A percentile compares a stretch with the other conserved stretches of the same genome.
Conservation (phyloP, 164 flowering plant species). For the Nymphaea thermarum region DNA sequence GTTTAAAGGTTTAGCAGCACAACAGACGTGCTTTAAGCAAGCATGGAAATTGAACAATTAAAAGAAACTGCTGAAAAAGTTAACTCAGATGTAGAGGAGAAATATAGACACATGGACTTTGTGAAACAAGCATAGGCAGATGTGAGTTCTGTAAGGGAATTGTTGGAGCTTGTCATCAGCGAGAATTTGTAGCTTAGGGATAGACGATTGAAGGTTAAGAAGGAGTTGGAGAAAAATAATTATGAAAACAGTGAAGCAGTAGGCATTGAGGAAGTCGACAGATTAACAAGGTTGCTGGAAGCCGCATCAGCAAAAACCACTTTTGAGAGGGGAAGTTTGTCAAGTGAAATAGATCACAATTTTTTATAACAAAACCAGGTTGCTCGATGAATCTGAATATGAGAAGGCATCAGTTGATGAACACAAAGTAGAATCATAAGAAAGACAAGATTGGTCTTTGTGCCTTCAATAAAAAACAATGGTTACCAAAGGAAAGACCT, state of each 20-base stretch:
- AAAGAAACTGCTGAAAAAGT: slow-evolving; percentile 44
- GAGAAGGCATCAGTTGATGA: neutral
- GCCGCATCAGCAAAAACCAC: slow-evolving; percentile 8
- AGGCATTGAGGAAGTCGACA: slow-evolving; percentile 41
- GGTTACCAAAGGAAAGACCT: too few species aligned
- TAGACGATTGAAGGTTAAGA: slow-evolving; percentile 38
- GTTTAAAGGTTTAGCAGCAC: slow-evolving; percentile 8
- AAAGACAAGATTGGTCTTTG: too few species aligned
- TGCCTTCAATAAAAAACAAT: too few species aligned
- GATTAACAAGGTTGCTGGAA: slow-evolving; percentile 31
- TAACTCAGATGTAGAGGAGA: slow-evolving; percentile 69
- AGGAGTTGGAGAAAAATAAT: slow-evolving; percentile 22
- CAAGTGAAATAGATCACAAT: too few species aligned
- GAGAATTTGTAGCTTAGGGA: slow-evolving; percentile 75
- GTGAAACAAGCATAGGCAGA: slow-evolving; percentile 79
- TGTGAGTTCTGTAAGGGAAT: slow-evolving; percentile 70
- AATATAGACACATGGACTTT: slow-evolving; percentile 47
- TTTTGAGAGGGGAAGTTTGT: slow-evolving; percentile 7
- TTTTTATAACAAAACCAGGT: slow-evolving; percentile 11
- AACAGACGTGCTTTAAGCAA: slow-evolving; percentile 33
- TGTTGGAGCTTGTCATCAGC: slow-evolving; percentile 49
- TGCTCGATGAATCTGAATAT: slow-evolving; percentile 10
- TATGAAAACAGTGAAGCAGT: slow-evolving; percentile 44
- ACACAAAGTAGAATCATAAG: neutral
- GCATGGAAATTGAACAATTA: slow-evolving; percentile 32